Percentiles rank a stretch among this genome's conserved stretches.
phyloP scores from a whole-genome alignment of 768 basidiomycete genomes.

The Boletus bicolor region DNA sequence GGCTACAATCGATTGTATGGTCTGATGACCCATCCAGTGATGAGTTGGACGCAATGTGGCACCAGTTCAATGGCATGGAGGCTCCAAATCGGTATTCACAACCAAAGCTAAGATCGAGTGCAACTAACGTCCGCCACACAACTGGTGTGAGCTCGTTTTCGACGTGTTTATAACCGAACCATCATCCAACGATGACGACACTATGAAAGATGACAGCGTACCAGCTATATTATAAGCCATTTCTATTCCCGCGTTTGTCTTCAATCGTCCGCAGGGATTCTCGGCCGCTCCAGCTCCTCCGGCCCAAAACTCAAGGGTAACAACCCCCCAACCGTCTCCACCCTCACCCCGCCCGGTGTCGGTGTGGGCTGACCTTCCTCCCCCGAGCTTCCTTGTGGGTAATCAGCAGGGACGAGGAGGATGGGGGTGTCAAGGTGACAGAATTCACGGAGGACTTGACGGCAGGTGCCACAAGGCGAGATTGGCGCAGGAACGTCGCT shows the following conservation, averaged over 20 bases:
- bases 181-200: too few species aligned
- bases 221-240: not conserved
- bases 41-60: too few species aligned
- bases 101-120: too few species aligned
- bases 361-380: conserved; percentile 25
- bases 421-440: conserved; percentile 71
- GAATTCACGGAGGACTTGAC: conserved; percentile 88
- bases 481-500: conserved; percentile 69
- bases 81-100: too few species aligned
- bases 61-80: too few species aligned
- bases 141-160: too few species aligned
- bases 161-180: too few species aligned
- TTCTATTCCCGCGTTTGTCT: not conserved
- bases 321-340: conserved; percentile 68
- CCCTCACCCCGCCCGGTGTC: conserved; percentile 43
- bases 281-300: conserved; percentile 63
- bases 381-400: conserved; percentile 23
- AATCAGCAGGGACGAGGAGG: conserved; percentile 65
- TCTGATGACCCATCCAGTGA: too few species aligned
- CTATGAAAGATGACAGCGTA: not conserved
- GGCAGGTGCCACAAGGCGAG: conserved; percentile 92
- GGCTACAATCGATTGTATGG: not conserved
- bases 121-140: too few species aligned
- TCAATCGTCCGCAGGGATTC: conserved; percentile 2
- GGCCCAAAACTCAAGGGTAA: conserved; percentile 90